phyloP scores from a whole-genome alignment of 1,284 basidiomycete genomes.

The Moesziomyces sp. region DNA sequence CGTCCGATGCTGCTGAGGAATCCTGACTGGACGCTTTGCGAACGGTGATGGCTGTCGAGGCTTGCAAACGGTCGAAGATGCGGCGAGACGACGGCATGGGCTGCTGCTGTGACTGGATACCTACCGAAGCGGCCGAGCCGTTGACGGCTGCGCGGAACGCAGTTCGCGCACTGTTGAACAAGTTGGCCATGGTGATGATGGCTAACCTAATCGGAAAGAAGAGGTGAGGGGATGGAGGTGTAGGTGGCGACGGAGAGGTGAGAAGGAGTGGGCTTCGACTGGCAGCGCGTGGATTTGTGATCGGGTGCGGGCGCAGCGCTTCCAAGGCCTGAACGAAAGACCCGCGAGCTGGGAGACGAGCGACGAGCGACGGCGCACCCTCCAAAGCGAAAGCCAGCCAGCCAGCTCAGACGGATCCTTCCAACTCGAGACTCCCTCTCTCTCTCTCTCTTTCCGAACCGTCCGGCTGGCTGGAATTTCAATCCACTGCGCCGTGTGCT shows the following conservation, averaged over 20 bases:
- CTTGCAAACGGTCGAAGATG: background rate
- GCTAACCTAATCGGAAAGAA: conserved; percentile 11
- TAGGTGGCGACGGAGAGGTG: conserved; percentile 9
- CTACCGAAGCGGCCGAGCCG: conserved; percentile 52
- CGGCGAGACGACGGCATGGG: background rate
- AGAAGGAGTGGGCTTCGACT: conserved; percentile 5
- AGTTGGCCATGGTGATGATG: conserved; percentile 43
- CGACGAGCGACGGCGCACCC: too few relatives aligned
- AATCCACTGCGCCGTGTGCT: too few relatives aligned
- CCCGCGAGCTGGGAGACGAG: too few relatives aligned
- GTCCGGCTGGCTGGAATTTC: too few relatives aligned
- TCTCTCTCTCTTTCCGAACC: too few relatives aligned
- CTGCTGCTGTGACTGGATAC: conserved; percentile 7
- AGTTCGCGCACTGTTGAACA: conserved; percentile 51
- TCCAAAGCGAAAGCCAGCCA: too few relatives aligned
- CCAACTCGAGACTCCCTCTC: too few relatives aligned
- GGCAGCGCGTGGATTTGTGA: background rate
- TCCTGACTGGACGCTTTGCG: too few relatives aligned
- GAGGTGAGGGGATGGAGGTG: conserved; percentile 4
- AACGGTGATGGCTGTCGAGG: background rate
- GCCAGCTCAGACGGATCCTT: too few relatives aligned
- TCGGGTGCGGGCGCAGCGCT: too few relatives aligned
- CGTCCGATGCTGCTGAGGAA: too few relatives aligned
- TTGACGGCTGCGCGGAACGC: conserved; percentile 51
- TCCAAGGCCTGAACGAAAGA: too few relatives aligned